Base-by-base conservation (phyloP, 2,329 filamentous ascomycete genomes). In the Fusarium sp. region DNA sequence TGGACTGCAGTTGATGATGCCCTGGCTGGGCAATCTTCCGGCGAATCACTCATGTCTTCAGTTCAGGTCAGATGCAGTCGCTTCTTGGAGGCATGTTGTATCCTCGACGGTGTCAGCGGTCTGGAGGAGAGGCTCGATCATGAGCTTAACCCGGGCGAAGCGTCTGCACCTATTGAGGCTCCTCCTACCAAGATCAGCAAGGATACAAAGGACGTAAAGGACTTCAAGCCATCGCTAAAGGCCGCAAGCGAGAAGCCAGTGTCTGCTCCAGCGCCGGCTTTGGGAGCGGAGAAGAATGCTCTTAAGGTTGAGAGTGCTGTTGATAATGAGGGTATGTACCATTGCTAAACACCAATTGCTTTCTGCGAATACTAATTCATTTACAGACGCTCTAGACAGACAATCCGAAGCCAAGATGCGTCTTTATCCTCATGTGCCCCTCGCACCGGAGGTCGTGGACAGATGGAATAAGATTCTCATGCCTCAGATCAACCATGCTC, bases 391-490 rank as follows among this genome's bases (percentile, higher is more conserved):
- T 1, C 46, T 63, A 3, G 72, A 73, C 34, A 71, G 73, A 21
- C 78, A 76, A 43, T 55, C 74, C 0, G 78, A 79, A 49, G 59
- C 78, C 5, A 89, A 88, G 63, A 80, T 86, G 51, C 85, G 87
- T 37, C 82, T 90, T 4, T 91, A 89, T 67, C 88, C 88, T 1
- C 86, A 89, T 55, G 84, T 89, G 0, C 79, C 85, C 0, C 80
- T 90, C 1, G 81, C 89, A 0, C 84, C 87, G 5, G 87, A 89
- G 13, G 83, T 89, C 4, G 82, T 93, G 4, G 88, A 92, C 37
- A 87, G 89, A 66, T 95, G 92, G 92, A 91, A 94, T 72, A 84
- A 83, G 3, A 85, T 86, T 4, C 80, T 93, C 59, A 92, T 93
- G 82, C 90, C 90, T 3, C 89, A 92, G 64, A 87, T 95, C 65